A percentile compares a stretch with the other conserved stretches of the same genome.
These are phyloP conservation scores for Arachnopeziza araneosa DNA, from an alignment of 2,329 filamentous ascomycete genomes.

Conservation along the genomic window DNA sequence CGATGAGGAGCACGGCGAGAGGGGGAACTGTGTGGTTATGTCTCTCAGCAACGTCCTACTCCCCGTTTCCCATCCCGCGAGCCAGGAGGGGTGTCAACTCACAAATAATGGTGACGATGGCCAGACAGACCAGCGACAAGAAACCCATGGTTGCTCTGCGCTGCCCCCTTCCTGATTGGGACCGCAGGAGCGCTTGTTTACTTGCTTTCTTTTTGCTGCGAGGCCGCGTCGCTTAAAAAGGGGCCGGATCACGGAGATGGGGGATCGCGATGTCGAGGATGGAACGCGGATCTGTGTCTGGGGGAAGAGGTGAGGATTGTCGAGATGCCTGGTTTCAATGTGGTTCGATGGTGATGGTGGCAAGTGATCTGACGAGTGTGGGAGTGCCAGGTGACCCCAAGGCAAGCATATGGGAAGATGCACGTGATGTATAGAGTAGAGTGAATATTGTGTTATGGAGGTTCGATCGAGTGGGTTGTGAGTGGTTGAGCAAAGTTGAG, in stretches of 20 bases:
- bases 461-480: too few species aligned
- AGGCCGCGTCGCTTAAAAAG: background rate
- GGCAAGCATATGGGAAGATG: background rate
- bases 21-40: slow-evolving; percentile 66
- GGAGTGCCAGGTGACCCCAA: background rate
- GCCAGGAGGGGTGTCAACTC: background rate
- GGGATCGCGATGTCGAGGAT: background rate
- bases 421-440: background rate
- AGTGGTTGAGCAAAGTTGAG: too few species aligned
- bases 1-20: slow-evolving; percentile 87
- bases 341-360: background rate
- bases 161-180: background rate
- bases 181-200: background rate
- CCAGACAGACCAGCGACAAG: slow-evolving; percentile 1
- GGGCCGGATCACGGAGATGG: background rate
- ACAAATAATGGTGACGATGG: slow-evolving; percentile 4
- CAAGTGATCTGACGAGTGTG: background rate
- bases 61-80: background rate
- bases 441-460: too few species aligned
- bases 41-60: background rate
- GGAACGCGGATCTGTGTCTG: background rate
- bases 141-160: slow-evolving; percentile 2
- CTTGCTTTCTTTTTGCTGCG: background rate
- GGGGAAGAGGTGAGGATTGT: background rate
- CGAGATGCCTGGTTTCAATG: background rate